phyloP scores from a whole-genome alignment of 2,329 filamentous ascomycete genomes.

The Thielaviopsis populi region DNA sequence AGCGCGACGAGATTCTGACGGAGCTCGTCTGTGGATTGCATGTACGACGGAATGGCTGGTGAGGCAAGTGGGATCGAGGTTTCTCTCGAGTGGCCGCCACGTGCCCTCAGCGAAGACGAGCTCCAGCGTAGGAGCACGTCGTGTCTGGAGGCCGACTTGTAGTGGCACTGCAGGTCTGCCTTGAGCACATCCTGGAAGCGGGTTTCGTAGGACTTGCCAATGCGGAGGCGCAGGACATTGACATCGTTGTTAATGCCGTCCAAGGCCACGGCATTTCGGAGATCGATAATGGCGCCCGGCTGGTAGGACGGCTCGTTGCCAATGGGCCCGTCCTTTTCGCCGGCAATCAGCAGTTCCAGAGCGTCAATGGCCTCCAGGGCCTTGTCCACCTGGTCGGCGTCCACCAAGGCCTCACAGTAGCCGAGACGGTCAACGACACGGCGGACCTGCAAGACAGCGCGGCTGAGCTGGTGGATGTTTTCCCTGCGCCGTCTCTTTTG shows the following conservation, averaged over 20 bases:
- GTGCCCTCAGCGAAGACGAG: constrained; percentile 55
- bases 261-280: constrained; percentile 9
- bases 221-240: constrained; percentile 56
- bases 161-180: constrained; percentile 64
- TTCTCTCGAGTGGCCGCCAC: constrained; percentile 50
- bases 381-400: constrained; percentile 66
- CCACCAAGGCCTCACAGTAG: constrained; percentile 65
- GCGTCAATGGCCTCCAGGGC: constrained; percentile 64
- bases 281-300: constrained; percentile 9
- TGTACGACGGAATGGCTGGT: constrained; percentile 62
- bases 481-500: constrained; percentile 67
- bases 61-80: constrained; percentile 23
- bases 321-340: constrained; percentile 37
- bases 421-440: constrained; percentile 61
- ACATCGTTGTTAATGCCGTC: constrained; percentile 57
- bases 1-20: constrained; percentile 55
- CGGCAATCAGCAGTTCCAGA: constrained; percentile 66
- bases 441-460: constrained; percentile 70
- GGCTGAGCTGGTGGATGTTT: constrained; percentile 68
- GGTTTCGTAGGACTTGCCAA: constrained; percentile 74
- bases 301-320: constrained; percentile 45
- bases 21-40: constrained; percentile 55
- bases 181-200: constrained; percentile 67
- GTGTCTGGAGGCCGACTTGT: constrained; percentile 52
- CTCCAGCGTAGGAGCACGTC: constrained; percentile 79